Base-by-base conservation (phyloP, 2,329 filamentous ascomycete species). In the Hymenoscyphus infarciens region DNA sequence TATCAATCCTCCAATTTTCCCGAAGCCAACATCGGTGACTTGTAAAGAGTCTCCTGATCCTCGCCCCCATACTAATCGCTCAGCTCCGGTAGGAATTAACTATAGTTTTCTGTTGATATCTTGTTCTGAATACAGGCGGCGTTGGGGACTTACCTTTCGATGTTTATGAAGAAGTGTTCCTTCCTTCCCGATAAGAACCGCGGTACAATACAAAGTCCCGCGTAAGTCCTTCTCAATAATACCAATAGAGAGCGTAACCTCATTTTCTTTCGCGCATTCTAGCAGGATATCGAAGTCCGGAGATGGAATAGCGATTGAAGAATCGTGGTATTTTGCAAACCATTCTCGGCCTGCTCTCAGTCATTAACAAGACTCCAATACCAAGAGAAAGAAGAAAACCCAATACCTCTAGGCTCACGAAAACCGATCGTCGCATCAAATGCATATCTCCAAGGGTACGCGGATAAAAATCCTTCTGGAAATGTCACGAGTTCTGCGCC, bases 371-470 rank as follows among this genome's bases (percentile, higher is more conserved):
- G 8, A 11, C 5, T 15, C 5, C 10, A 31, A 16, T 4, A 4
- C 8, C 10, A 19, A 22, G 11, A 25, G 22, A 19, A 39, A n/a
- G 54, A 54, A 54, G 2, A 5, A 7, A 33, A 22, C 5, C 25
- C 33, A 66, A 59, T 67, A 77, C 76, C 76, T 68, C 76, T 72
- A 5, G 72, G 74, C 64, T 78, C 77, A 27, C 77, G 72, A 5
- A 74, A 72, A 35, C 77, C 76, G 65, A 79, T 74, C 3, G 77
- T 78, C n/a, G 74, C 71, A 70, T 78, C 77, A 61, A 78, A 78
- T 13, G 75, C 73, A 66, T 78, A 79, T 33, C 76, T 67, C 77
- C 77, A 79, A 22, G 76, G 77, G 62, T 78, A 78, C 15, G 77
- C 77, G 10, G 77, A 77, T 27, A 78, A 66, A 62, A 78, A 78